These are phyloP conservation scores for Tetracentron sinense DNA, from an alignment of 164 flowering plant species.

Conservation along the genomic window DNA sequence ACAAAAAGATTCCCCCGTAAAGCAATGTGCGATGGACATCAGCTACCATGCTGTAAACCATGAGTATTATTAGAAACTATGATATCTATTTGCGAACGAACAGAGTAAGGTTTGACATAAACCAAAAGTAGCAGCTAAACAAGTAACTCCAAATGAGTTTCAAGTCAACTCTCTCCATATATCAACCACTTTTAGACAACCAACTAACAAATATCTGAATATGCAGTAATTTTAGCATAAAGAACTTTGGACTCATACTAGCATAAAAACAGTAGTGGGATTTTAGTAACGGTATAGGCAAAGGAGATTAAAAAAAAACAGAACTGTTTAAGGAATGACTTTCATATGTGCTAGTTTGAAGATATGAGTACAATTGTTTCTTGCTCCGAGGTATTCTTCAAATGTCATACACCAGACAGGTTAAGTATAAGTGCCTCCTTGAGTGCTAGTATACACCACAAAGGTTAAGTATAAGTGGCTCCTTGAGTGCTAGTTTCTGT, in stretches of 20 bases:
- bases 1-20: slow-evolving; percentile 96
- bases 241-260: background rate
- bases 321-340: background rate
- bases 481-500: no score
- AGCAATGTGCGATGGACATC: slow-evolving; percentile 99
- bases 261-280: background rate
- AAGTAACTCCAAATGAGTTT: no score
- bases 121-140: background rate
- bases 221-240: background rate
- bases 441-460: background rate
- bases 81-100: background rate
- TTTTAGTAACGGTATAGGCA: background rate
- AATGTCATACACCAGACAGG: background rate
- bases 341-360: background rate
- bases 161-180: background rate
- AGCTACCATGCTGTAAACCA: slow-evolving; percentile 87
- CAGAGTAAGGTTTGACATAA: background rate
- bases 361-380: no score
- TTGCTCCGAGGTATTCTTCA: background rate
- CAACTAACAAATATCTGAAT: background rate
- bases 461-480: no score
- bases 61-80: slow-evolving; percentile 4
- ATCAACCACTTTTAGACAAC: background rate
- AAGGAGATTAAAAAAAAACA: no score
- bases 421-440: background rate